Percentiles rank a stretch among this genome's conserved stretches.
Evolutionary conservation across 192 early-diverging fungal genomes (phyloP).

Genomic region (Podochytrium sp.): DNA sequence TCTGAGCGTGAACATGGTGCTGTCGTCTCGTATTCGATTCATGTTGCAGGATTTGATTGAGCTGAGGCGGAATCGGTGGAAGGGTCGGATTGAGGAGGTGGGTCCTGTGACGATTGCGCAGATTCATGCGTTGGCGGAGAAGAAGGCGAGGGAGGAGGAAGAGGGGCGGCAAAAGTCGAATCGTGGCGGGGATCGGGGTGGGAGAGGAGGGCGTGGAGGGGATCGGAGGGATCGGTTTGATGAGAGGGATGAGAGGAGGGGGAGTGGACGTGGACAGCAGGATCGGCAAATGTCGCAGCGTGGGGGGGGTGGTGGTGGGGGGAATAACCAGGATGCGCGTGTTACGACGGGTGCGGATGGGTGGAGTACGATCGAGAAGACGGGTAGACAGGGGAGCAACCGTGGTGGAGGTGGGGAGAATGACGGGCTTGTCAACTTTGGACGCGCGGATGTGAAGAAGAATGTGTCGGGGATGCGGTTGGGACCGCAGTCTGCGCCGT

Average conservation of each 20-base stretch:
- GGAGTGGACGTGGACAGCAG: conserved; percentile 24
- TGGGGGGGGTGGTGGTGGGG: no score
- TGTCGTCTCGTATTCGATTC: conserved; percentile 90
- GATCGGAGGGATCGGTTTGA: conserved; percentile 56
- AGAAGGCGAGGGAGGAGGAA: conserved; percentile 73
- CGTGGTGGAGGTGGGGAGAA: conserved; percentile 8
- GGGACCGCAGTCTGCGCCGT: conserved; percentile 43
- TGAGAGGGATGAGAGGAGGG: conserved; percentile 39
- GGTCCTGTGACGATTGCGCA: conserved; percentile 92
- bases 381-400: no score
- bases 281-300: conserved; percentile 11
- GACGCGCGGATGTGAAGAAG: conserved; percentile 22
- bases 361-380: conserved; percentile 20
- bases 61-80: conserved; percentile 80
- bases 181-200: conserved; percentile 53
- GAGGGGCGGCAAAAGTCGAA: conserved; percentile 67
- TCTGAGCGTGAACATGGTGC: conserved; percentile 68
- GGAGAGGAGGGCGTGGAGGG: conserved; percentile 51
- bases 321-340: not conserved
- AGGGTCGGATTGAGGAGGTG: conserved; percentile 57
- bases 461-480: conserved; percentile 26
- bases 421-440: conserved; percentile 9
- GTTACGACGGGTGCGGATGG: not conserved
- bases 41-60: conserved; percentile 91
- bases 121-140: conserved; percentile 77